Base-by-base conservation (phyloP, 2,329 filamentous ascomycete species). In the Westerdykella ornata region DNA sequence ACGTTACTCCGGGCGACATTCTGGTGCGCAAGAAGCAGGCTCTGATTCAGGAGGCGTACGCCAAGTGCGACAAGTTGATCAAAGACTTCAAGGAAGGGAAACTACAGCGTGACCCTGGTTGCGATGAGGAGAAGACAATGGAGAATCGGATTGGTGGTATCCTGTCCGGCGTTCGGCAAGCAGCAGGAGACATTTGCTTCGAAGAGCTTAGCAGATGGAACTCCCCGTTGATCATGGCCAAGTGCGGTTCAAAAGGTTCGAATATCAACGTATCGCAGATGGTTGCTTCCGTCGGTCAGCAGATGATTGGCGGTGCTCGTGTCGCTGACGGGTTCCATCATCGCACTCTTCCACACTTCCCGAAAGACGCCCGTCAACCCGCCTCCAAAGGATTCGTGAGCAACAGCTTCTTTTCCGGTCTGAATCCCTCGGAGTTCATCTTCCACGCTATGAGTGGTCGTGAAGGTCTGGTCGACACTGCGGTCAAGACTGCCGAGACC, bases 251-350 rank as follows among this genome's bases (percentile, higher is more conserved):
- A 40, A 98, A 98, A 67, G 92, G 92, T 63, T 95, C 88, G 4
- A 85, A 87, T 56, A 94, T 98, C 73, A 98, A 98, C 73, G 92
- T 98, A 26, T 92, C 92, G 7, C 92, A 98, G 71, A 98, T 98
- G 92, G 85, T 97, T 62, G 90, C 92, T 42, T 82, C 89, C 44
- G 92, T 98, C 61, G 92, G 92, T 38, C 92, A 98, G 68, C 92
- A 98, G 56, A 96, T 97, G 78, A 97, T 98, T 57, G 85, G 85
- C 45, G 88, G 88, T 37, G 80, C 85, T 59, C 89, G 92, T 78
- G 89, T 98, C 22, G 79, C 87, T 34, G 88, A 98, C 67, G 92
- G 92, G 5, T 98, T 98, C 69, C 90, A 97, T 63, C 90, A 97
- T 65, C 81, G 92, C 57, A 96, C 84, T 42, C 68, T 98, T 40